These are phyloP conservation scores for Triangularia setosa DNA, from an alignment of 2,329 filamentous ascomycete genomes.

Conservation along the genomic window DNA sequence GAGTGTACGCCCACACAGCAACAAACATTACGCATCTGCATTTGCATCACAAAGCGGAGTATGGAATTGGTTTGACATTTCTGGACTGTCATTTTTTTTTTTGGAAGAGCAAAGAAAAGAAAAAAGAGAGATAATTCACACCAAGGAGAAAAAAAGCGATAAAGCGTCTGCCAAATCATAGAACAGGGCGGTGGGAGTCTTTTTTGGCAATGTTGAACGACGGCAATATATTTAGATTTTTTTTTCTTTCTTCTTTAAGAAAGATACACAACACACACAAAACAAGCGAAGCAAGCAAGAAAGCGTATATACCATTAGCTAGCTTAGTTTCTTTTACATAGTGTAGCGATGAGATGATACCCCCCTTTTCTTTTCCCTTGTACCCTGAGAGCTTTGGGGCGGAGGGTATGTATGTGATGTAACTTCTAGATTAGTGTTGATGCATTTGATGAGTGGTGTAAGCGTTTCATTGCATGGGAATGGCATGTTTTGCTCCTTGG, in stretches of 20 bases:
- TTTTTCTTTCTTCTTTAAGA: background rate
- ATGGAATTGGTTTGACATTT: background rate
- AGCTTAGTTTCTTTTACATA: background rate
- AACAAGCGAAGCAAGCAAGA: background rate
- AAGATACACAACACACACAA: background rate
- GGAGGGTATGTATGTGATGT: no score
- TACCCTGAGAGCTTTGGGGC: no score
- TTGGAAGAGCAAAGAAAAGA: background rate
- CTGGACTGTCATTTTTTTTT: background rate
- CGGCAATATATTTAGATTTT: background rate
- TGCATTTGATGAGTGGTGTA: no score
- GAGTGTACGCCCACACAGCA: background rate
- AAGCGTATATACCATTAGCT: background rate
- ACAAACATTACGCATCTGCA: background rate
- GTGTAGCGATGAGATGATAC: background rate
- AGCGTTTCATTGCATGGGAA: background rate
- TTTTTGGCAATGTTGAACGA: background rate
- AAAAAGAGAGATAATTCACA: background rate
- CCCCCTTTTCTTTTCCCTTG: background rate
- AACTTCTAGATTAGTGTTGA: background rate
- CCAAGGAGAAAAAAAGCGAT: background rate
- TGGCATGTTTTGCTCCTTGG: background rate
- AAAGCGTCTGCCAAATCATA: background rate
- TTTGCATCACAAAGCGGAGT: background rate
- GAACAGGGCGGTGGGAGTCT: background rate